Conservation (phyloP, 2,329 filamentous ascomycete species). For the Sarocladiaceae sp. region DNA sequence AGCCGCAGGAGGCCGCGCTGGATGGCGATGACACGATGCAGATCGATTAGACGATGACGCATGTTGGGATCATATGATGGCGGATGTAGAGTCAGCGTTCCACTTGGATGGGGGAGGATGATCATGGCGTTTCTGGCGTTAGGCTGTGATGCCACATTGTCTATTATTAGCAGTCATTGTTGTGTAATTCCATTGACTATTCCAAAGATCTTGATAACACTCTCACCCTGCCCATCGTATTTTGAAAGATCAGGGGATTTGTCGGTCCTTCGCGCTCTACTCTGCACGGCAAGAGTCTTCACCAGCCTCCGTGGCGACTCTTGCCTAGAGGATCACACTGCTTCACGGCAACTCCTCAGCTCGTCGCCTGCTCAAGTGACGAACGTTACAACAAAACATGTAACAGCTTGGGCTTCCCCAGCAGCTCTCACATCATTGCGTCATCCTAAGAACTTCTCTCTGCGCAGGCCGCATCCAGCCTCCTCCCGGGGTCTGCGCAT, state of each 20-base stretch:
- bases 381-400: too few relatives aligned
- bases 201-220: not conserved
- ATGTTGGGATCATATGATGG: not conserved
- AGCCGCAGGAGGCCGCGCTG: conserved; percentile 46
- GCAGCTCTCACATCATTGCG: too few relatives aligned
- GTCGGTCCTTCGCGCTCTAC: not conserved
- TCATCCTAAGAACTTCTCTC: too few relatives aligned
- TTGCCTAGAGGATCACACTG: too few relatives aligned
- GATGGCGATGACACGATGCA: conserved; percentile 93
- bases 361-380: too few relatives aligned
- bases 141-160: not conserved
- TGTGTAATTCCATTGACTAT: not conserved
- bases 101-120: not conserved
- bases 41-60: conserved; percentile 41
- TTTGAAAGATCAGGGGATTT: not conserved
- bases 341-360: too few relatives aligned
- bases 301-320: too few relatives aligned
- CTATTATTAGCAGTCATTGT: not conserved
- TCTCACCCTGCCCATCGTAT: not conserved
- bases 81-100: conserved; percentile 3
- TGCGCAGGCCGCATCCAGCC: too few relatives aligned
- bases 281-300: not conserved
- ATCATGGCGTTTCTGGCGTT: conserved; percentile 12
- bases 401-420: too few relatives aligned
- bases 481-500: too few relatives aligned